phyloP scores from a whole-genome alignment of 257 asterid species.

The Nicotiana obtusifolia region DNA sequence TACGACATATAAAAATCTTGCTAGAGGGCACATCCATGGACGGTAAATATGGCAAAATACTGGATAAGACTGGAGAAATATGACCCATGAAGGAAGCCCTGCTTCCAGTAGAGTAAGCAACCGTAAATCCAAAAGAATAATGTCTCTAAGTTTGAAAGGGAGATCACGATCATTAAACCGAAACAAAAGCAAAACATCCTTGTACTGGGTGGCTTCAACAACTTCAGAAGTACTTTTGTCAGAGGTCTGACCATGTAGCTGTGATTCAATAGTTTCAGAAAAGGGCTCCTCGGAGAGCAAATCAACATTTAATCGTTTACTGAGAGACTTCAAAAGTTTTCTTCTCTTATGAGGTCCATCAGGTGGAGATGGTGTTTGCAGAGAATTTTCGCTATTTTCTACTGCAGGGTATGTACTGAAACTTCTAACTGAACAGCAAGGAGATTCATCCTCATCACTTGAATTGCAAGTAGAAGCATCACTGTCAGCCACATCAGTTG shows the following conservation, averaged over 20 bases:
- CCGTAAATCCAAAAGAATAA: conserved; percentile 64
- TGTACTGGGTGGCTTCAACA: conserved; percentile 52
- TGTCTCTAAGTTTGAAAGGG: conserved; percentile 69
- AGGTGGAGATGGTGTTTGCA: conserved; percentile 59
- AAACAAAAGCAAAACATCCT: conserved; percentile 68
- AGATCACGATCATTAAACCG: conserved; percentile 71
- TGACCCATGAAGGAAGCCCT: conserved; percentile 98
- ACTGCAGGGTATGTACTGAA: conserved; percentile 39
- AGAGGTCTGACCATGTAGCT: conserved; percentile 32
- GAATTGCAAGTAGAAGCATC: conserved; percentile 21
- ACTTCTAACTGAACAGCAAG: conserved; percentile 40
- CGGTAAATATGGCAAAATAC: conserved; percentile 84
- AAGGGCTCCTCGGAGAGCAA: conserved; percentile 34
- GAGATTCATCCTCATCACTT: conserved; percentile 34
- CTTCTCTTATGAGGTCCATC: conserved; percentile 64
- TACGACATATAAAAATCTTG: conserved; percentile 64
- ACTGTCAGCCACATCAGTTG: conserved; percentile 20
- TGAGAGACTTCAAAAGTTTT: conserved; percentile 46
- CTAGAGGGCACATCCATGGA: conserved; percentile 99
- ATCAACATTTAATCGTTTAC: conserved; percentile 29
- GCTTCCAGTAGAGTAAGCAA: conserved; percentile 84
- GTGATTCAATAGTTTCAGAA: conserved; percentile 29
- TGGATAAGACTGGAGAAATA: conserved; percentile 95
- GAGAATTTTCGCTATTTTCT: conserved; percentile 21
- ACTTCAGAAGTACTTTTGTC: conserved; percentile 37